These are phyloP conservation scores for Diplotaxis tenuifolia DNA, from an alignment of 345 rosid species.

Conservation along the genomic window DNA sequence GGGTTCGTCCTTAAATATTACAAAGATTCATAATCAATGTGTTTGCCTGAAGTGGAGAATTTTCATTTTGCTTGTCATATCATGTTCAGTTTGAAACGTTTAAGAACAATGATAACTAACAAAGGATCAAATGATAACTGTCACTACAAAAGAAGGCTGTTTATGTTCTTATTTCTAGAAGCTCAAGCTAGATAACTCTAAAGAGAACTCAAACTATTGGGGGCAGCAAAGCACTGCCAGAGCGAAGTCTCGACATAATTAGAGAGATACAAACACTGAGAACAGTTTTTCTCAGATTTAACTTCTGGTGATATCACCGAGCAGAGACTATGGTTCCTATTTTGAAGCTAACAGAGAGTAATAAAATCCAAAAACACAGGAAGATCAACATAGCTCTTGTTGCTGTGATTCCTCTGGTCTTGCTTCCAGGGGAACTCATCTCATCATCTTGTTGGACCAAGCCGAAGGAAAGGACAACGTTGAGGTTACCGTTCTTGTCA, in stretches of 20 bases:
- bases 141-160: no score
- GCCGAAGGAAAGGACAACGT: conserved; percentile 55
- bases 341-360: conserved; percentile 66
- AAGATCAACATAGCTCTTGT: conserved; percentile 52
- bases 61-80: no score
- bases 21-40: no score
- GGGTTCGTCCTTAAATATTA: no score
- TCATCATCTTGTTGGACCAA: conserved; percentile 39
- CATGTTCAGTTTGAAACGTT: no score
- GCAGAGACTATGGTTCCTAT: conserved; percentile 53
- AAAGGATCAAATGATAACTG: no score
- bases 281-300: background rate
- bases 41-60: no score
- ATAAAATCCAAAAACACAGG: conserved; percentile 62
- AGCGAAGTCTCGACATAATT: conserved; percentile 24
- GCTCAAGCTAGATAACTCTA: background rate
- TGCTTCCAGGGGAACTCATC: conserved; percentile 16
- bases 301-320: conserved; percentile 41
- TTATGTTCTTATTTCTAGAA: background rate
- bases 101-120: no score
- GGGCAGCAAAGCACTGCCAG: conserved; percentile 34
- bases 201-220: background rate
- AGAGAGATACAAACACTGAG: conserved; percentile 27
- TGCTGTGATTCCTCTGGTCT: conserved; percentile 42
- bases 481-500: conserved; percentile 68